phyloP scores from a whole-genome alignment of 306 rosid genomes.

The Ochetophila trinervis region DNA sequence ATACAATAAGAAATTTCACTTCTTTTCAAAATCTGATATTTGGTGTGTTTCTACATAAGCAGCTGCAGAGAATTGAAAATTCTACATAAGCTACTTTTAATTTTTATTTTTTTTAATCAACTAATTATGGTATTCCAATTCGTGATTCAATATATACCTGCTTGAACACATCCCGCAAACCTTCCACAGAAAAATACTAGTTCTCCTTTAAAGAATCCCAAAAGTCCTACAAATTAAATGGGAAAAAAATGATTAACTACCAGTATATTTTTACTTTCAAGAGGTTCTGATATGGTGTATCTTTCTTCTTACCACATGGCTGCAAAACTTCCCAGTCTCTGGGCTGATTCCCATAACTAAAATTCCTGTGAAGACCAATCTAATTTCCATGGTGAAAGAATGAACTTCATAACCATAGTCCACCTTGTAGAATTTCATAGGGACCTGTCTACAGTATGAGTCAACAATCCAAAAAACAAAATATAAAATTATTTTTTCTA shows the following conservation, averaged over 20 bases:
- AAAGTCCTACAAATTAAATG: constrained; percentile 51
- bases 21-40: constrained; percentile 64
- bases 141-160: constrained; percentile 48
- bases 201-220: constrained; percentile 84
- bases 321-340: constrained; percentile 75
- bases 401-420: constrained; percentile 87
- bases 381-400: constrained; percentile 86
- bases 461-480: too few relatives aligned
- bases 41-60: constrained; percentile 79
- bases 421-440: constrained; percentile 85
- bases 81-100: constrained; percentile 1
- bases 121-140: neutral
- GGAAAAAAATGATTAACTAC: neutral
- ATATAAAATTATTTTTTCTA: too few relatives aligned
- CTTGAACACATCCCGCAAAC: constrained; percentile 67
- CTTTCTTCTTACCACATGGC: constrained; percentile 86
- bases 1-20: constrained; percentile 26
- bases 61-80: constrained; percentile 46
- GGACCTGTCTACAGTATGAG: constrained; percentile 88
- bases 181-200: constrained; percentile 82
- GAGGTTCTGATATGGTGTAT: neutral
- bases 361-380: constrained; percentile 77
- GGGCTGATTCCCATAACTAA: constrained; percentile 89
- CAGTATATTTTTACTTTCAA: neutral
- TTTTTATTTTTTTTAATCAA: too few relatives aligned